Conservation (phyloP, 2,329 filamentous ascomycete genomes). For the Elsinoe batatas region DNA sequence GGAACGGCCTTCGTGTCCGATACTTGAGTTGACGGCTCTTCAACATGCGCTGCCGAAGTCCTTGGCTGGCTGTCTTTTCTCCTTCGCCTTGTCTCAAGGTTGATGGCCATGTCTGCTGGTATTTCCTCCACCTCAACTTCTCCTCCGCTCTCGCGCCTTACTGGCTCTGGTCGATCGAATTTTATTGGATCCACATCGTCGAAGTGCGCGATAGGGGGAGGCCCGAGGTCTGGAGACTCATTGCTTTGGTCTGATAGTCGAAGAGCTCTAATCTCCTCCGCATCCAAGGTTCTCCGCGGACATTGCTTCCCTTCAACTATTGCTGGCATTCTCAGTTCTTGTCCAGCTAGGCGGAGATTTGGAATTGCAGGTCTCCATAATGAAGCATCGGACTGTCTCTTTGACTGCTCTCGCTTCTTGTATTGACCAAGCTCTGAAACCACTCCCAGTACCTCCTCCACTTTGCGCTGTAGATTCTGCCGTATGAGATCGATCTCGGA, state of each 20-base stretch:
- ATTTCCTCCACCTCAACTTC: conserved; percentile 27
- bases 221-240: conserved; percentile 60
- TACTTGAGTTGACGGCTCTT: conserved; percentile 20
- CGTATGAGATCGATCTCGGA: conserved; percentile 61
- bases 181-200: conserved; percentile 40
- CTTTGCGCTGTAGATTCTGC: conserved; percentile 59
- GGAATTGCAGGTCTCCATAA: conserved; percentile 16
- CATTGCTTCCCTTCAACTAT: conserved; percentile 62
- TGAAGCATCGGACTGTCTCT: conserved; percentile 18
- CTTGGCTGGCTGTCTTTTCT: conserved; percentile 42
- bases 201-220: conserved; percentile 45
- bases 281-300: conserved; percentile 54
- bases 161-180: conserved; percentile 25
- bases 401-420: conserved; percentile 16
- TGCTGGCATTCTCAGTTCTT: conserved; percentile 42
- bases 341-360: conserved; percentile 36
- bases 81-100: conserved; percentile 44
- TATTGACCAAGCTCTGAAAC: conserved; percentile 52
- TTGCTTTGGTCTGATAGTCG: conserved; percentile 43
- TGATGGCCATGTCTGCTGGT: conserved; percentile 33
- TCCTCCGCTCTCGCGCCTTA: conserved; percentile 10
- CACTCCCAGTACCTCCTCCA: conserved; percentile 58
- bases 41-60: conserved; percentile 29
- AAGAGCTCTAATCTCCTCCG: conserved; percentile 46
- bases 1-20: conserved; percentile 20